phyloP scores from a whole-genome alignment of 2,329 filamentous ascomycete genomes.

The Colletotrichum liriopes region DNA sequence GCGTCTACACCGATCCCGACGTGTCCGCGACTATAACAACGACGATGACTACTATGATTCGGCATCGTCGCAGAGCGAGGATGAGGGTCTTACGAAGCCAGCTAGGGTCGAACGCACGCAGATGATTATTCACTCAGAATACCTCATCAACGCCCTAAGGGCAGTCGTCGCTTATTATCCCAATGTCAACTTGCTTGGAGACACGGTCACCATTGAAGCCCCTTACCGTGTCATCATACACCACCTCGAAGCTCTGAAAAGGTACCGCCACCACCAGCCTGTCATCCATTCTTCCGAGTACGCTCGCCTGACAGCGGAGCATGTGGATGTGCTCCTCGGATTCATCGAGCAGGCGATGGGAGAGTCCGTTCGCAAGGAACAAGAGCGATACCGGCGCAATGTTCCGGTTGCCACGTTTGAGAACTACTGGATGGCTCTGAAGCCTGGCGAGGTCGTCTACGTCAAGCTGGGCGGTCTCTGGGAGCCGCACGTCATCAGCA shows the following conservation, averaged over 20 bases:
- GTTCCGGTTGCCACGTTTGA: conserved; percentile 61
- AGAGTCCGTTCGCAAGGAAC: conserved; percentile 57
- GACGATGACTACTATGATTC: conserved; percentile 45
- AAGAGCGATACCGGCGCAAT: conserved; percentile 55
- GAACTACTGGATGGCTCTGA: conserved; percentile 63
- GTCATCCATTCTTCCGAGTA: conserved; percentile 59
- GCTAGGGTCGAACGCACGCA: conserved; percentile 52
- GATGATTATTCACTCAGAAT: conserved; percentile 62
- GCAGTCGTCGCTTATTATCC: conserved; percentile 67
- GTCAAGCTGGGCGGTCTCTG: conserved; percentile 57
- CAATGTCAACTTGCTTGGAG: conserved; percentile 54
- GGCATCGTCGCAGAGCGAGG: conserved; percentile 45
- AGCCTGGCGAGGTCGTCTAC: conserved; percentile 63
- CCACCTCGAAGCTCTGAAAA: conserved; percentile 59
- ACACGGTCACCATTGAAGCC: conserved; percentile 57
- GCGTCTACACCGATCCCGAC: conserved; percentile 34
- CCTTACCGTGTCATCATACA: conserved; percentile 67
- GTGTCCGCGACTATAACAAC: conserved; percentile 1
- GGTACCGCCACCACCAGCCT: conserved; percentile 60
- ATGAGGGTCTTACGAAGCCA: conserved; percentile 47
- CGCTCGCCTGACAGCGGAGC: conserved; percentile 56
- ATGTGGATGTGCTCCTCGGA: conserved; percentile 62
- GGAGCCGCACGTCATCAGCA: conserved; percentile 60
- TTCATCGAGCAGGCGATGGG: conserved; percentile 60
- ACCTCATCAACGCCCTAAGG: conserved; percentile 63